Base-by-base conservation (phyloP, 2,329 filamentous ascomycete genomes). In the Xenoacremonium recifei region DNA sequence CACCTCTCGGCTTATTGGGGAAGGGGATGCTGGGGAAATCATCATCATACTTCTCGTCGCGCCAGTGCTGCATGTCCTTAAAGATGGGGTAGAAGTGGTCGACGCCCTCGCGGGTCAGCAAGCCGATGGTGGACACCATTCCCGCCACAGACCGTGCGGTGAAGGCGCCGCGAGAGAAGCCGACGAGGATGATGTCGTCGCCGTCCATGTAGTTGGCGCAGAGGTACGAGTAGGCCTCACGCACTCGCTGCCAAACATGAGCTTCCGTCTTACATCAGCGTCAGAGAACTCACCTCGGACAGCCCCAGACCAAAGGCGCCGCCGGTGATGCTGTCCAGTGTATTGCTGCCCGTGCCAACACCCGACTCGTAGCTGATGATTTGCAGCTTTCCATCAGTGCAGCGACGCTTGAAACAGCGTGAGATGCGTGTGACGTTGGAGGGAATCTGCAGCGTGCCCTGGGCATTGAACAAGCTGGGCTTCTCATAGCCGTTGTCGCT, bases 341-440 rank as follows among this genome's bases (percentile, higher is more conserved):
- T 49, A 33, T 69, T 71, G 48, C 70, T 70, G 2, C 72, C 72
- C 3, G 76, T 78, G 13, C 80, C 80, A 20, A 83, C 77, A 16
- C 80, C 80, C 7, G 77, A 76, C 55, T 81, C 76, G 55, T 84
- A 84, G 52, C 73, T 76, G 42, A 82, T 74, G 49, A 83, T 72
- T 57, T 83, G 79, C 31, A 77, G 66, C 15, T 65, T 72, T 21
- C 73, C 74, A 55, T 80, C 75, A 23, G 57, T 64, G 53, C 73
- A 76, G 29, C 58, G 64, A 27, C 72, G 70, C 49, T 72, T 74
- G 53, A 84, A 73, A 41, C 76, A 77, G 29, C 78, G 72, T 11
- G 76, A 75, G 40, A 84, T 76, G 17, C 78, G 75, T 13, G 79
- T 82, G 31, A 83, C 77, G 47, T 84, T 83, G 37, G 78, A 80